Evolutionary conservation across 768 basidiomycete species (phyloP), one percentile per base, ranked within the genome.

Genomic region (Phylloporus sp.): DNA sequence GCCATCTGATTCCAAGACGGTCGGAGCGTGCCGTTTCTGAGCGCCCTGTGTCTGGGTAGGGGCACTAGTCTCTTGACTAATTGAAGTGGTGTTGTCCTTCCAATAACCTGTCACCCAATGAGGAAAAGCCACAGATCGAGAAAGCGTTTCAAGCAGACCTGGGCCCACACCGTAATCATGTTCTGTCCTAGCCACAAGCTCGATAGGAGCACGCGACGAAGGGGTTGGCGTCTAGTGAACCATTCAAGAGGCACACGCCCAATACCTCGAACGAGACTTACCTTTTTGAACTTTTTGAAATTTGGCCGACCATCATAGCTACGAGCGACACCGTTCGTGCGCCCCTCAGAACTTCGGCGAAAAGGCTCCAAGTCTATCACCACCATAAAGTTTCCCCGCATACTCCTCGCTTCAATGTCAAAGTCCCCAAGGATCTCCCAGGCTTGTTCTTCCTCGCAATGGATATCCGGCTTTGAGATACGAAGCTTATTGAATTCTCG

Each of bases 381-480:
- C 3, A 85, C 78, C 86, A 90, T 88, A 52, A 90, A 89, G 58
- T 89, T 89, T 0, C 87, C 87, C 36, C 82, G 63, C 29, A 89
- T 33, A 46, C 75, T 75, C 4, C 63, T 65, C 40, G 84, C 77
- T 48, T 84, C 79, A 7, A 6, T 34, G 20, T 77, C 82, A 60
- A 87, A 84, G 31, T 82, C 80, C 21, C 78, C 82, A 34, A 87
- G 57, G 11, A 82, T 61, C 3, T 69, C 73, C 82, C 82, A 85
- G 37, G 76, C 72, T 34, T 75, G 65, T 36, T 76, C 76, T 26
- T 67, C 68, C 22, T 73, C 72, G 4, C 58, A 64, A 45, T 66
- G 68, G 41, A 81, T 52, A 40, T 79, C 78, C 3, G 85, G 82
- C 57, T 79, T 83, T 6, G 81, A 75, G 36, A 90, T 84, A 55